These are phyloP conservation scores for Chalciporus sphaerocephalus DNA, from an alignment of 768 basidiomycete species.

Conservation along the genomic window DNA sequence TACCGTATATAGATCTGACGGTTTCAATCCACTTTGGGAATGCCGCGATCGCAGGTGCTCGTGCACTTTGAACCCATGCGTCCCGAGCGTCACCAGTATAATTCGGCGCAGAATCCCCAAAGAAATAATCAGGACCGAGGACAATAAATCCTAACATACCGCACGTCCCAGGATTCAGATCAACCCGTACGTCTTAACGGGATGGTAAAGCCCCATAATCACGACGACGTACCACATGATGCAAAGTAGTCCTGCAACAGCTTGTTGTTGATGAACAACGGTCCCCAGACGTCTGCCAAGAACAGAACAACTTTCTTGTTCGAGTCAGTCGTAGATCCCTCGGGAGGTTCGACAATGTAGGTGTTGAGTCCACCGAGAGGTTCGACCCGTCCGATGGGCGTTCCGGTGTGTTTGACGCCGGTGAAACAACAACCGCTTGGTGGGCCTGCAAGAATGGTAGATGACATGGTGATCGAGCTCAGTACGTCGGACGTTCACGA, in stretches of 20 bases:
- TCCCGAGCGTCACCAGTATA: conserved; percentile 27
- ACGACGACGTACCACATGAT: conserved; percentile 41
- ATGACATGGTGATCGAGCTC: conserved; percentile 14
- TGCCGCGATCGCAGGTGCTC: conserved; percentile 32
- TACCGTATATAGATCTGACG: conserved; percentile 48
- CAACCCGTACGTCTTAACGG: too few species aligned
- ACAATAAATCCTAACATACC: conserved; percentile 47
- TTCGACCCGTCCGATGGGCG: conserved; percentile 40
- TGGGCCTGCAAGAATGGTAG: conserved; percentile 36
- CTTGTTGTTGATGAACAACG: conserved; percentile 51
- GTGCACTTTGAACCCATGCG: conserved; percentile 37
- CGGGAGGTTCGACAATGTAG: conserved; percentile 49
- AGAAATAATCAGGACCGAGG: conserved; percentile 58
- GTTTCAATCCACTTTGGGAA: conserved; percentile 49
- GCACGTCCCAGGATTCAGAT: too few species aligned
- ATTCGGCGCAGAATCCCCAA: conserved; percentile 41
- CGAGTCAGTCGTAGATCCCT: conserved; percentile 4
- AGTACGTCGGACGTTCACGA: too few species aligned
- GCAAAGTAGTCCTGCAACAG: conserved; percentile 61
- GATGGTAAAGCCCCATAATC: neutral
- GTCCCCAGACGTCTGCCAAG: conserved; percentile 53
- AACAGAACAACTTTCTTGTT: conserved; percentile 49
- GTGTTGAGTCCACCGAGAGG: conserved; percentile 46
- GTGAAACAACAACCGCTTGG: conserved; percentile 45
- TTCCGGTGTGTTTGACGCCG: conserved; percentile 49